Conservation (phyloP, 2,329 filamentous ascomycete genomes). For the Penicillium crustosum region DNA sequence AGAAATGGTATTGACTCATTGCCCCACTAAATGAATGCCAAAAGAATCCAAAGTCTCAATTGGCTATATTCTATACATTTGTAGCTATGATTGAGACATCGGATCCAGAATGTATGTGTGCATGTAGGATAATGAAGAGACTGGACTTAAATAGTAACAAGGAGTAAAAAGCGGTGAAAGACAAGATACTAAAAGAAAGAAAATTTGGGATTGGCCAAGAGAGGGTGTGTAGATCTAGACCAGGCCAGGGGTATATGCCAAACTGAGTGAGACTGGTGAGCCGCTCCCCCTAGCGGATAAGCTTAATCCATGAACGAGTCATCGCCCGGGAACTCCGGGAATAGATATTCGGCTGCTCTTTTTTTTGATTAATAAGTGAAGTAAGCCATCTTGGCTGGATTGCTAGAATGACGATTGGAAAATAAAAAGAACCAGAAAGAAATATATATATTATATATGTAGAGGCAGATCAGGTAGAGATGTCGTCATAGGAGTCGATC, state of each 20-base stretch:
- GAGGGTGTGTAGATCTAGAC: background rate
- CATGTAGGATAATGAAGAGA: background rate
- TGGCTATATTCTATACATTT: background rate
- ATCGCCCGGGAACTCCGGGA: constrained; percentile 1
- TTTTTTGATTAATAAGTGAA: background rate
- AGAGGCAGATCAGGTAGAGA: background rate
- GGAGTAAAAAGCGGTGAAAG: constrained; percentile 5
- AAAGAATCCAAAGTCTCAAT: background rate
- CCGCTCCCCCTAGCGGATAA: constrained; percentile 11
- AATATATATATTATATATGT: background rate
- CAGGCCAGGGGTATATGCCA: constrained; percentile 1
- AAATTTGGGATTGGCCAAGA: background rate
- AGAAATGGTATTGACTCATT: background rate
- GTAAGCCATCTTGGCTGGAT: background rate
- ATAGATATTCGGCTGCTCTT: background rate
- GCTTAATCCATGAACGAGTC: constrained; percentile 20
- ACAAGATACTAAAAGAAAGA: background rate
- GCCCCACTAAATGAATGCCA: background rate
- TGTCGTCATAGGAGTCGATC: constrained; percentile 14
- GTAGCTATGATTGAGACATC: background rate
- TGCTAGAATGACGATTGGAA: background rate
- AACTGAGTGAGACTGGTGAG: background rate
- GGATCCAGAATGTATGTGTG: background rate
- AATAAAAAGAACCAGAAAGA: background rate
- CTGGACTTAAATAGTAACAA: background rate